Base-by-base conservation (phyloP, 1,284 basidiomycete genomes). In the Wallemia hederae region DNA sequence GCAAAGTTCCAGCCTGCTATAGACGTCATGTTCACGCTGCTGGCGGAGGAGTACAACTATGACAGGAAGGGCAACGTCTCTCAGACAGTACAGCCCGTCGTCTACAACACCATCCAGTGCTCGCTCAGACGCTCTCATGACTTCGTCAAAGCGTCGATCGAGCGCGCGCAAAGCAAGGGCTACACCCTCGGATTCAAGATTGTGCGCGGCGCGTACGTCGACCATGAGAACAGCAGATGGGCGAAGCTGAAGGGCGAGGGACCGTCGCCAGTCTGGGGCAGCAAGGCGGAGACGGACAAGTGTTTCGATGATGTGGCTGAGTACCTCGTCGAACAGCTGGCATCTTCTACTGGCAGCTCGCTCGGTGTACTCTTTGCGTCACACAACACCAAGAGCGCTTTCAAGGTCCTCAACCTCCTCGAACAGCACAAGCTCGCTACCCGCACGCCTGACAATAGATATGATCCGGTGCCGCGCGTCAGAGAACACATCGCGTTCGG, bases 171-270 rank as follows among this genome's bases (percentile, higher is more conserved):
- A 27, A 59, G 61, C 9, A 63, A 66, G 61, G 65, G 65, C 25
- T 70, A 70, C 63, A 65, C 66, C 7, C 66, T 72, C 34, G 71
- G 71, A 24, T 68, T 70, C 61, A 72, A 72, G 66, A 65, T 72
- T 26, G 71, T 72, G 3, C 66, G 71, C 27, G 71, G 71, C 17
- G 71, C 71, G 5, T 72, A 72, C 61, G 68, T 71, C 58, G 69
- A 70, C 39, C 59, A 66, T 11, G 71, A 72, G 62, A 69, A 70
- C 61, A 65, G 28, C 29, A 61, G 61, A 11, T 61, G 62, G 28
- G 27, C 60, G 3, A 34, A 24, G 7, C 39, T 59, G 61, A 22
- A 58, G 24, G 33, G 60, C 5, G 22, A 61, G 31, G 61, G 59
- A 28, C 64, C 61, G 22, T 63, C 63, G 60, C 55, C 62, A 55